Percentiles rank a stretch among this genome's conserved stretches.
Conservation (phyloP, 1,284 basidiomycete genomes). For the Moesziomyces sp. region DNA sequence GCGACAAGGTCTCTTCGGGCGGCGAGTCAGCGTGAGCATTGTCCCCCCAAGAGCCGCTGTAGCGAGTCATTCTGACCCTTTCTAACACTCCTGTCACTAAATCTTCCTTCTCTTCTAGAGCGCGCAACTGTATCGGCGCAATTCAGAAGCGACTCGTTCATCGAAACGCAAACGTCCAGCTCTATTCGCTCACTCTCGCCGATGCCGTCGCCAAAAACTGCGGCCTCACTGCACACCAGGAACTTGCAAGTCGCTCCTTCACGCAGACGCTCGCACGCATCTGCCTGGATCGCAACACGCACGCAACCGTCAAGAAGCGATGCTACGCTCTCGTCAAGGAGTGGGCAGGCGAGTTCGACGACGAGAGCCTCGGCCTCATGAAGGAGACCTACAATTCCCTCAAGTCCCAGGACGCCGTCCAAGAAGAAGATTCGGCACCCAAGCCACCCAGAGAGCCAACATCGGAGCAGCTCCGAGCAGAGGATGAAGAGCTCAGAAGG, state of each 20-base stretch:
- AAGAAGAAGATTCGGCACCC: slow-evolving; percentile 35
- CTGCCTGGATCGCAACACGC: slow-evolving; percentile 88
- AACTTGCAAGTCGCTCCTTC: slow-evolving; percentile 89
- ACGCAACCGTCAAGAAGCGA: slow-evolving; percentile 85
- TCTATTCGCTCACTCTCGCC: slow-evolving; percentile 79
- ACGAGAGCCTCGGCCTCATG: slow-evolving; percentile 87
- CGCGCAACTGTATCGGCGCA: slow-evolving; percentile 84
- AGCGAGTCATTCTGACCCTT: background rate
- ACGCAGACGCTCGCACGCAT: slow-evolving; percentile 87
- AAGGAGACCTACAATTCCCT: slow-evolving; percentile 86
- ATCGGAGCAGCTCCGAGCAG: slow-evolving; percentile 57
- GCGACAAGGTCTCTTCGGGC: slow-evolving; percentile 93
- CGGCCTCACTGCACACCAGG: slow-evolving; percentile 80
- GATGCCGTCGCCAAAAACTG: slow-evolving; percentile 82
- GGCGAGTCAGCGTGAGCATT: slow-evolving; percentile 69
- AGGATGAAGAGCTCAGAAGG: slow-evolving; percentile 65
- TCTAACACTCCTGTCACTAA: slow-evolving; percentile 1
- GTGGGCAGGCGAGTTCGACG: slow-evolving; percentile 82
- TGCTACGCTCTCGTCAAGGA: slow-evolving; percentile 79
- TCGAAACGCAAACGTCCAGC: slow-evolving; percentile 94
- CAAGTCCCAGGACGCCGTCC: slow-evolving; percentile 74
- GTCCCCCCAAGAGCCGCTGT: background rate
- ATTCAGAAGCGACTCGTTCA: slow-evolving; percentile 90
- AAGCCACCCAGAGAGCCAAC: slow-evolving; percentile 25
- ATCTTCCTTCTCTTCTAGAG: slow-evolving; percentile 71